A percentile compares a stretch with the other conserved stretches of the same genome.
These are phyloP conservation scores for Gastrolobium bilobum DNA, from an alignment of 306 rosid genomes.

Conservation along the genomic window DNA sequence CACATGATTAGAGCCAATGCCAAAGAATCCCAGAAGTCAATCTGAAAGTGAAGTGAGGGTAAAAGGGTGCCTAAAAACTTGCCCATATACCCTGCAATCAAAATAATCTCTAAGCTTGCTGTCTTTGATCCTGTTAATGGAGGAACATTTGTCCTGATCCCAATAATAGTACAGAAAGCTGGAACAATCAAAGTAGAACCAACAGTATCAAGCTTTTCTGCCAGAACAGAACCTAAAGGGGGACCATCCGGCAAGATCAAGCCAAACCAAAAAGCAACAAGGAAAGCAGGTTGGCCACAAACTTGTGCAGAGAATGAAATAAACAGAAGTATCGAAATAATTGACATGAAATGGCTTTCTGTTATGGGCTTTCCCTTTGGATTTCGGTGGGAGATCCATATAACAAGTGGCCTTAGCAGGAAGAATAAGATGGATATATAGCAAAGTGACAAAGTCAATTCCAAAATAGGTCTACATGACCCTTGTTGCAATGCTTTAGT, in stretches of 20 bases:
- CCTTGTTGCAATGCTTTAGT: neutral
- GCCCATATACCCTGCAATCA: slow-evolving; percentile 27
- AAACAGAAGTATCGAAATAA: slow-evolving; percentile 36
- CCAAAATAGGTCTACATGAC: neutral
- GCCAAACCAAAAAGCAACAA: slow-evolving; percentile 39
- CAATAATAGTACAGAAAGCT: slow-evolving; percentile 43
- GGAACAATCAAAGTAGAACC: slow-evolving; percentile 49
- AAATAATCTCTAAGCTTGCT: neutral
- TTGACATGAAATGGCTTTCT: slow-evolving; percentile 22
- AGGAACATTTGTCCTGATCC: slow-evolving; percentile 30
- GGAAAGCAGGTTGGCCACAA: slow-evolving; percentile 37
- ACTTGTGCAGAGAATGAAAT: slow-evolving; percentile 15
- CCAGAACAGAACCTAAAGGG: slow-evolving; percentile 45
- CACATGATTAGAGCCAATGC: slow-evolving; percentile 51
- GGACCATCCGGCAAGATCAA: slow-evolving; percentile 46
- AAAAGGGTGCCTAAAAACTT: slow-evolving; percentile 47
- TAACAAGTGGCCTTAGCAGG: slow-evolving; percentile 42
- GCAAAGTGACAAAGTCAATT: neutral
- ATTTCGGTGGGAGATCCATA: slow-evolving; percentile 45
- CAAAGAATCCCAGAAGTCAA: slow-evolving; percentile 46
- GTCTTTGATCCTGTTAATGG: neutral
- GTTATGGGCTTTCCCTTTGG: slow-evolving; percentile 38
- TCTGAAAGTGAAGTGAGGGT: slow-evolving; percentile 40
- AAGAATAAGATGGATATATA: slow-evolving; percentile 27
- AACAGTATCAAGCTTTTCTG: slow-evolving; percentile 41